Percentiles rank a stretch among this genome's conserved stretches.
Conservation (phyloP, 2,329 filamentous ascomycete genomes). For the Cryoendolithus antarcticus region DNA sequence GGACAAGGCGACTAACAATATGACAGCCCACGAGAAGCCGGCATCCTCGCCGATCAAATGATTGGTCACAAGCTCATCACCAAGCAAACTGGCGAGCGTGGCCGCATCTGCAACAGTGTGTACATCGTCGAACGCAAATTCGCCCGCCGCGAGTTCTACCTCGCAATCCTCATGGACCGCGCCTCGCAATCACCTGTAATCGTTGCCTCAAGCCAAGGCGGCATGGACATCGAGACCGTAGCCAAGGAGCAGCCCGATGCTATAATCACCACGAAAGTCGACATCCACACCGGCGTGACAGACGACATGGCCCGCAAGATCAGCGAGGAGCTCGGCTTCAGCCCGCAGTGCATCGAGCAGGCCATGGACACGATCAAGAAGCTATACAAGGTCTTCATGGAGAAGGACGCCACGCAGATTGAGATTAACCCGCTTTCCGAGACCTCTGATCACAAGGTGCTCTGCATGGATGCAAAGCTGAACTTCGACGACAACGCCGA, state of each 20-base stretch:
- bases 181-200: slow-evolving; percentile 83
- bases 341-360: slow-evolving; percentile 91
- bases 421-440: slow-evolving; percentile 99
- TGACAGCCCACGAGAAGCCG: slow-evolving; percentile 65
- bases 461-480: slow-evolving; percentile 99
- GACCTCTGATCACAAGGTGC: slow-evolving; percentile 93
- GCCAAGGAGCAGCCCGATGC: slow-evolving; percentile 96
- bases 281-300: slow-evolving; percentile 90
- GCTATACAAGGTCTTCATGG: slow-evolving; percentile 96
- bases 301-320: slow-evolving; percentile 89
- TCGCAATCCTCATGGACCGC: slow-evolving; percentile 97
- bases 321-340: slow-evolving; percentile 87
- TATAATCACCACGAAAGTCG: slow-evolving; percentile 84
- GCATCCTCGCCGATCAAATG: slow-evolving; percentile 98
- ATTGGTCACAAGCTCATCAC: slow-evolving; percentile 99
- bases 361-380: slow-evolving; percentile 96
- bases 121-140: slow-evolving; percentile 99
- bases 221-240: slow-evolving; percentile 98
- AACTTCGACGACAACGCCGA: slow-evolving; percentile 98
- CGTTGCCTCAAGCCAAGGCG: slow-evolving; percentile 93
- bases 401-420: slow-evolving; percentile 97
- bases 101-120: slow-evolving; percentile 90
- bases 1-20: slow-evolving; percentile 7
- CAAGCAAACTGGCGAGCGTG: slow-evolving; percentile 92
- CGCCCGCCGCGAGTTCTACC: slow-evolving; percentile 96